Evolutionary conservation across 768 basidiomycete genomes (phyloP), one percentile per base, ranked within the genome.

Genomic region (Suillus luteus): DNA sequence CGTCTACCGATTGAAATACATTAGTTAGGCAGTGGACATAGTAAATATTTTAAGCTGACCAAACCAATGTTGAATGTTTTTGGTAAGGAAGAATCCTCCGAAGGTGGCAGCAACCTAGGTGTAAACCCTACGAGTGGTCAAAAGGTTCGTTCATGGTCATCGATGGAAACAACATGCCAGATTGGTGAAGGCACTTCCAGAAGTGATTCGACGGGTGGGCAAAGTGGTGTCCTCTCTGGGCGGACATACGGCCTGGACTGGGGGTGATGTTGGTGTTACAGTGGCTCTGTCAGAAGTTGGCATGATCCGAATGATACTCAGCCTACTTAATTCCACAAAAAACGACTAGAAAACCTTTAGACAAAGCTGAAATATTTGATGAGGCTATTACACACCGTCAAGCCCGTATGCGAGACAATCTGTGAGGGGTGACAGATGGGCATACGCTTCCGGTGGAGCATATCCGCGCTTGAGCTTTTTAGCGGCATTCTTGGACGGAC

Each of bases 291-390:
- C 43, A 60, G n/a, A 57, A 41, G 38, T 24, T n/a, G 57, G 46
- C 15, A 40, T 55, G 3, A 6, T 11, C 10, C 1, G 19, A 27
- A 17, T 8, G n/a, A 12, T 19, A 55, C 2, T 35, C 19, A 17
- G 66, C 81, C 61, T 66, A 92, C 92, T 93, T 95, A 57, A 95
- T 92, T 9, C 93, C 93, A 69, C 91, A 93, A 67, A 95, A 93
- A 15, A 93, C 67, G 27, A 94, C 92, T 94, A 59, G 22, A 17
- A 19, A 19, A n/a, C 27, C 6, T 51, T 58, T 31, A 52, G 3
- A 63, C 17, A 6, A 54, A 55, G 58, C 31, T 46, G 35, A 46
- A 46, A n/a, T n/a, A 37, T 37, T 37, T 27, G 19, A 11, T 5
- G 24, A 7, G 0, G 43, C 60, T 49, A 68, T 22, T 22, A 67